phyloP scores from a whole-genome alignment of 495 filamentous ascomycete genomes.

The Filosporella fistucella region DNA sequence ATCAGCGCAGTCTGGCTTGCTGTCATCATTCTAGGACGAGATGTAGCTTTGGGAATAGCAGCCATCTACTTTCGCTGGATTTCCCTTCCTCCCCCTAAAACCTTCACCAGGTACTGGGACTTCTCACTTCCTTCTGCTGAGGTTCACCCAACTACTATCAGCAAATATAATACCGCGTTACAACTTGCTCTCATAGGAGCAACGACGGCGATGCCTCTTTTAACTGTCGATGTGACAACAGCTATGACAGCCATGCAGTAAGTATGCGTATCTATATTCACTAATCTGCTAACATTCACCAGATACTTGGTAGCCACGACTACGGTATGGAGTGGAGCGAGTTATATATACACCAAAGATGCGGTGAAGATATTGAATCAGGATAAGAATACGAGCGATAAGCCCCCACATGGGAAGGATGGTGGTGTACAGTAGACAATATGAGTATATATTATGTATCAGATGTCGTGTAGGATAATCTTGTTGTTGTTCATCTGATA shows the following conservation, averaged over 20 bases:
- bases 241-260: slow-evolving; percentile 67
- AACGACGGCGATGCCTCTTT: slow-evolving; percentile 68
- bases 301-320: slow-evolving; percentile 75
- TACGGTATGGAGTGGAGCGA: slow-evolving; percentile 79
- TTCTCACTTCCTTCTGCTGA: slow-evolving; percentile 90
- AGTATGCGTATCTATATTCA: slow-evolving; percentile 32
- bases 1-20: slow-evolving; percentile 69
- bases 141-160: slow-evolving; percentile 85
- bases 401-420: no score
- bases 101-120: slow-evolving; percentile 93
- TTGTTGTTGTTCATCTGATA: no score
- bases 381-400: no score
- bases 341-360: slow-evolving; percentile 76
- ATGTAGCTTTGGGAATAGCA: slow-evolving; percentile 78
- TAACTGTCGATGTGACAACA: slow-evolving; percentile 50
- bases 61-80: slow-evolving; percentile 96
- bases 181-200: slow-evolving; percentile 75
- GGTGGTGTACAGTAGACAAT: no score
- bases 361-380: slow-evolving; percentile 74
- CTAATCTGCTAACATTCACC: slow-evolving; percentile 4
- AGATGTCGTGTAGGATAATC: no score
- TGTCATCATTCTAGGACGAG: slow-evolving; percentile 81
- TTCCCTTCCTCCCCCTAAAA: slow-evolving; percentile 87
- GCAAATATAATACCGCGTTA: slow-evolving; percentile 83
- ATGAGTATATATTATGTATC: no score